These are phyloP conservation scores for Trichomonas vaginalis DNA, from an alignment of 208 protist species.

Conservation along the genomic window DNA sequence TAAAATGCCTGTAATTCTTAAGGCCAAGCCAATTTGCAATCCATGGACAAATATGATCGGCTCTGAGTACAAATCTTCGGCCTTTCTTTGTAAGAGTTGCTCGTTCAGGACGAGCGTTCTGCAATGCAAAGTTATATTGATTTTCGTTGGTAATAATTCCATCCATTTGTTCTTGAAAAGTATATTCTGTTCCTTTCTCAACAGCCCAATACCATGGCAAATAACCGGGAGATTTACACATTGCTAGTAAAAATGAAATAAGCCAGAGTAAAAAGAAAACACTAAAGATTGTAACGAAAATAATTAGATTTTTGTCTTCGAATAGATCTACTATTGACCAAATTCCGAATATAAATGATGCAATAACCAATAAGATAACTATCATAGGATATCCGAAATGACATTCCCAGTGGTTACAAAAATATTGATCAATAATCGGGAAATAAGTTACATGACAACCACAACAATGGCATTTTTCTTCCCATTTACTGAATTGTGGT, in stretches of 20 bases:
- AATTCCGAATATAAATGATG: neutral
- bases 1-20: neutral
- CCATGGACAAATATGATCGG: neutral
- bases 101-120: neutral
- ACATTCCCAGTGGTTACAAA: constrained; percentile 17
- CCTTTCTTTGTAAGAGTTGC: neutral
- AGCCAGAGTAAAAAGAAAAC: neutral
- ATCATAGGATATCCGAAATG: neutral
- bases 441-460: neutral
- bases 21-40: neutral
- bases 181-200: neutral
- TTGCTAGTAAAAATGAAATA: neutral
- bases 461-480: neutral
- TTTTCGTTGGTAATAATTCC: neutral
- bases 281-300: neutral
- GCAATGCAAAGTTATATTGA: neutral
- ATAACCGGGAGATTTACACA: neutral
- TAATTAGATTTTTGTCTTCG: no score
- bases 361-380: neutral
- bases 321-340: neutral
- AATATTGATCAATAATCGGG: neutral
- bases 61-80: neutral
- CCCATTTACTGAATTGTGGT: neutral
- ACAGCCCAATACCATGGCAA: neutral
- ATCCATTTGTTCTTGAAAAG: neutral